Base-by-base conservation (phyloP, 192 early-diverging fungal species). In the Backusella psychrophila region DNA sequence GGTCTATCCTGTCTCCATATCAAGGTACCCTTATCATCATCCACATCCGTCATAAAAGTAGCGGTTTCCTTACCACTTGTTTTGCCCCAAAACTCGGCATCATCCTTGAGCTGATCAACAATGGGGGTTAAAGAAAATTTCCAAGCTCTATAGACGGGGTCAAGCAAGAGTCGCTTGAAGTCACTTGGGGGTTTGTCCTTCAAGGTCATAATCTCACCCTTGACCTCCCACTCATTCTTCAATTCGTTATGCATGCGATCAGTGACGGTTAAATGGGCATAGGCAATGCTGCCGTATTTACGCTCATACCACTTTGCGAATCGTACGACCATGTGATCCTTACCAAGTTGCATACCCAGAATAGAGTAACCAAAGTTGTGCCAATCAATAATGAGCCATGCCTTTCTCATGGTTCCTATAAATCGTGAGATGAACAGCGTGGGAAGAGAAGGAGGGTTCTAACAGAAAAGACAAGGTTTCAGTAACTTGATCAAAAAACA, bases 401-500 rank as follows among this genome's bases (percentile, higher is more conserved):
- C 83, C 34, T 90, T 85, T n/a, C 90, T 88, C 29, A 95, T 23
- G 69, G 88, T 87, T 35, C 87, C 84, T 14, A 93, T 85, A 4
- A 91, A 66, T 31, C 93, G 94, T 39, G 88, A 93, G 73, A 98
- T 86, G 4, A 90, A 41, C 67, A 99, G 87, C 7, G 96, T 98
- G 1, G 97, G 97, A 72, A 99, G 93, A 3, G 97, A 90, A 8
- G 97, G 97, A 36, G 97, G 97, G 78, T 97, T 99, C 97, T 95
- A 80, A 14, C 23, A 44, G 1, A 67, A 19, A 8, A 26, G 15
- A 26, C 21, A 39, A 39, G 38, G 19, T 29, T 26, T 53, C 14
- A 63, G 21, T n/a, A 12, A 1, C 8, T 36, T 21, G 21, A 12
- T 21, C 7, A 73, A n/a, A 53, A 7, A 59, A 14, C 14, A 44